Conservation (phyloP, 352 stramenopile genomes). For the Phytopythium ostracodes region DNA sequence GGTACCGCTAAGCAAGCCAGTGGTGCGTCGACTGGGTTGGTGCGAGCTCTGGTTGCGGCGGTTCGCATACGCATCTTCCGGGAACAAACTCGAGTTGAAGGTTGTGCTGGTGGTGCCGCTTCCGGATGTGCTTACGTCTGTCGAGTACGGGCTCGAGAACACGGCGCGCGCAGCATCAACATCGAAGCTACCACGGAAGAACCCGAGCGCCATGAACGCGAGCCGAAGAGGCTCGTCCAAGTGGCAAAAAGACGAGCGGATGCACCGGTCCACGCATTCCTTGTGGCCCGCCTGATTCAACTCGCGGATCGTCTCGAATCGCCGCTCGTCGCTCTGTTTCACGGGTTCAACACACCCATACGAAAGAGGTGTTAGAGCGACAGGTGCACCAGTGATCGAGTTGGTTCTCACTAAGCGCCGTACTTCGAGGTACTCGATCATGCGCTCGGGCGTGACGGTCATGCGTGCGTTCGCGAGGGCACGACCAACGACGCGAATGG, state of each 20-base stretch:
- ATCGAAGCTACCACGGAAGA: constrained; percentile 79
- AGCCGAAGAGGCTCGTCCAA: constrained; percentile 64
- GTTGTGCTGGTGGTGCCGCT: constrained; percentile 5
- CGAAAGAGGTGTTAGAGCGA: not conserved
- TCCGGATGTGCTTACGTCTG: constrained; percentile 11
- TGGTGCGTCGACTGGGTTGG: constrained; percentile 11
- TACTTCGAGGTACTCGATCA: constrained; percentile 79
- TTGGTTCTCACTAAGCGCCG: constrained; percentile 4
- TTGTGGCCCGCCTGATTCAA: constrained; percentile 75
- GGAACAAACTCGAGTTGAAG: constrained; percentile 36
- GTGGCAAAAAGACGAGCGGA: constrained; percentile 79
- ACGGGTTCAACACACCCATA: constrained; percentile 3
- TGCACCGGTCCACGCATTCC: constrained; percentile 76
- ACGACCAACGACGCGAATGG: constrained; percentile 75
- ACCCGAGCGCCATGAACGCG: constrained; percentile 79
- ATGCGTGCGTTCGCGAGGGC: constrained; percentile 72
- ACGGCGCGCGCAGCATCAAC: constrained; percentile 64
- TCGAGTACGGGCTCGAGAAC: constrained; percentile 40
- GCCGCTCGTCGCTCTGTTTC: constrained; percentile 47
- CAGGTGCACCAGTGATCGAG: not conserved
- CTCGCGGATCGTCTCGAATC: constrained; percentile 71
- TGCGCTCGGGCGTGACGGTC: constrained; percentile 68
- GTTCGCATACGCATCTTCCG: constrained; percentile 48
- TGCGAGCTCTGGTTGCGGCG: constrained; percentile 2
- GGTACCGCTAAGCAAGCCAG: not conserved